Conservation (phyloP, 805 yeast species). For the Diddensiella santjacobensis region DNA sequence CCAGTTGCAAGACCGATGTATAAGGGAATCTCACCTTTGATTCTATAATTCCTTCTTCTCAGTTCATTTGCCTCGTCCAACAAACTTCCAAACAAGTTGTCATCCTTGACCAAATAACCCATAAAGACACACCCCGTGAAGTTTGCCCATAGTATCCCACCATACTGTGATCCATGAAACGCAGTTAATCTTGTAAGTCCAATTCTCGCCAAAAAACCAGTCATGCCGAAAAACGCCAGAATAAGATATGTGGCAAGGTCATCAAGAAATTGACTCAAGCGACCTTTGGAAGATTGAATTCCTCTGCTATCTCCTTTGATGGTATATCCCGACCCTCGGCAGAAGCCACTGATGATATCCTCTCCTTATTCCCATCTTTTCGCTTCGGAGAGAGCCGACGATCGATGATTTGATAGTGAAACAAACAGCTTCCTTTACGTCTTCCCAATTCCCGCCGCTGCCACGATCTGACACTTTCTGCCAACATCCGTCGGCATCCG, state of each 20-base stretch:
- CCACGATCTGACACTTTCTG: too few relatives aligned
- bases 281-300: neutral
- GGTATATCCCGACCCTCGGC: too few relatives aligned
- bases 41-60: constrained; percentile 11
- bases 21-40: constrained; percentile 44
- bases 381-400: too few relatives aligned
- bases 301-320: too few relatives aligned
- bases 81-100: constrained; percentile 31
- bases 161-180: constrained; percentile 45
- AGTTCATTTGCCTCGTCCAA: constrained; percentile 5
- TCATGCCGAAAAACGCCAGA: constrained; percentile 39
- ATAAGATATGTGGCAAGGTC: constrained; percentile 21
- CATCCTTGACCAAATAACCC: constrained; percentile 47
- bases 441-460: too few relatives aligned
- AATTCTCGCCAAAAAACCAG: constrained; percentile 53
- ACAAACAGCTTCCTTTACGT: too few relatives aligned
- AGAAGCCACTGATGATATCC: too few relatives aligned
- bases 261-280: constrained; percentile 1
- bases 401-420: too few relatives aligned
- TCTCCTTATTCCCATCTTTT: too few relatives aligned
- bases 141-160: constrained; percentile 73
- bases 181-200: constrained; percentile 51
- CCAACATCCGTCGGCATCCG: too few relatives aligned
- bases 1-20: constrained; percentile 70
- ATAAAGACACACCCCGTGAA: constrained; percentile 67